A percentile compares a stretch with the other conserved stretches of the same genome.
These are phyloP conservation scores for Fragaria nilgerrensis DNA, from an alignment of 306 rosid species.

Conservation along the genomic window DNA sequence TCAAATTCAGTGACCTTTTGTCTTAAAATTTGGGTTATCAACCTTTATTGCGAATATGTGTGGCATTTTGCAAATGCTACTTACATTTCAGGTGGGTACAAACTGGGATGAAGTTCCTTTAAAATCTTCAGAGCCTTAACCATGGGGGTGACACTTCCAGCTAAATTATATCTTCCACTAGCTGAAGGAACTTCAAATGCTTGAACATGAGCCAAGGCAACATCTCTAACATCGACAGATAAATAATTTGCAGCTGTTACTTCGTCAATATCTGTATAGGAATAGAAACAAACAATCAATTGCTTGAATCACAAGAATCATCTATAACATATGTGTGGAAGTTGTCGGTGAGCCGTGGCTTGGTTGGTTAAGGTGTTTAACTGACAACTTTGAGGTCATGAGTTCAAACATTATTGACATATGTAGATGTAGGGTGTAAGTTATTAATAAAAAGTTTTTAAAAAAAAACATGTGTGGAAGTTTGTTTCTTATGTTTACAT, in stretches of 20 bases:
- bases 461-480: too few species aligned
- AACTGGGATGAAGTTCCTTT: background rate
- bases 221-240: slow-evolving; percentile 31
- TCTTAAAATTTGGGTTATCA: background rate
- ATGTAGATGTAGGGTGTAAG: too few species aligned
- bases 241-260: background rate
- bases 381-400: too few species aligned
- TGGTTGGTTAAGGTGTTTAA: too few species aligned
- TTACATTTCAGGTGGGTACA: slow-evolving; percentile 11
- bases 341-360: too few species aligned
- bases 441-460: too few species aligned
- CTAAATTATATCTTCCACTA: slow-evolving; percentile 30
- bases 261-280: background rate
- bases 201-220: slow-evolving; percentile 25
- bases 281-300: background rate
- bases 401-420: too few species aligned
- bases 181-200: slow-evolving; percentile 27
- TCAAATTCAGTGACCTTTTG: background rate
- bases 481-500: background rate
- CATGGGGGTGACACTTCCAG: slow-evolving; percentile 1
- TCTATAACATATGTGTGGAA: background rate
- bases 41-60: background rate
- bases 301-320: slow-evolving; percentile 2
- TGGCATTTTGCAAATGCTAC: background rate
- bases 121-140: slow-evolving; percentile 2